Percentiles rank a stretch among this genome's conserved stretches.
Conservation (phyloP, 2,329 filamentous ascomycete genomes). For the Fusarium napiforme region DNA sequence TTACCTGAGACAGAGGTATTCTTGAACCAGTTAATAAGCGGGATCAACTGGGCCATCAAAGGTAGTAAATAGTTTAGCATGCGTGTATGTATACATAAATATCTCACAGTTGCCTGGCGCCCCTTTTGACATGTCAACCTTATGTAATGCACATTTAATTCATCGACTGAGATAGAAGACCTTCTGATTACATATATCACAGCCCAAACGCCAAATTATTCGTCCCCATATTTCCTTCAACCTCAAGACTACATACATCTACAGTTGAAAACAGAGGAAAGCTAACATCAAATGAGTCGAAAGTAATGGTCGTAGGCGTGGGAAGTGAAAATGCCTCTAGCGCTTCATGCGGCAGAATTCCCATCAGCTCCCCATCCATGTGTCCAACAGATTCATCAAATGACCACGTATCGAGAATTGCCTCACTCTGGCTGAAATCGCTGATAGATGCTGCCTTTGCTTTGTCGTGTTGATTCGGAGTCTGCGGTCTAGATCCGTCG, state of each 20-base stretch:
- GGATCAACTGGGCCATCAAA: background rate
- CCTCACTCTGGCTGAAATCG: background rate
- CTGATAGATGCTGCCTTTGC: accelerated
- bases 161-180: background rate
- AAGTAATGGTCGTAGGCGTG: background rate
- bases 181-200: background rate
- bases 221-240: background rate
- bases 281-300: background rate
- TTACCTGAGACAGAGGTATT: background rate
- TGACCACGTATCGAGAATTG: background rate
- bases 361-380: background rate
- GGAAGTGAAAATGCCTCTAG: background rate
- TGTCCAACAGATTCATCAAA: background rate
- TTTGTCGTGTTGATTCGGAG: background rate
- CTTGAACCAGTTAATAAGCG: background rate
- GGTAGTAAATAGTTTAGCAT: background rate
- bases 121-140: background rate
- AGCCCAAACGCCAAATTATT: background rate
- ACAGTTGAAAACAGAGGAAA: background rate
- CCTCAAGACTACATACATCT: background rate
- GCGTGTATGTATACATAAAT: accelerated
- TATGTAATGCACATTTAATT: background rate
- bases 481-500: background rate
- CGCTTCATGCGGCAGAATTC: background rate
- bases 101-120: background rate